phyloP scores from a whole-genome alignment of 176 grass and related monocot genomes.

The Tillandsia leiboldiana region DNA sequence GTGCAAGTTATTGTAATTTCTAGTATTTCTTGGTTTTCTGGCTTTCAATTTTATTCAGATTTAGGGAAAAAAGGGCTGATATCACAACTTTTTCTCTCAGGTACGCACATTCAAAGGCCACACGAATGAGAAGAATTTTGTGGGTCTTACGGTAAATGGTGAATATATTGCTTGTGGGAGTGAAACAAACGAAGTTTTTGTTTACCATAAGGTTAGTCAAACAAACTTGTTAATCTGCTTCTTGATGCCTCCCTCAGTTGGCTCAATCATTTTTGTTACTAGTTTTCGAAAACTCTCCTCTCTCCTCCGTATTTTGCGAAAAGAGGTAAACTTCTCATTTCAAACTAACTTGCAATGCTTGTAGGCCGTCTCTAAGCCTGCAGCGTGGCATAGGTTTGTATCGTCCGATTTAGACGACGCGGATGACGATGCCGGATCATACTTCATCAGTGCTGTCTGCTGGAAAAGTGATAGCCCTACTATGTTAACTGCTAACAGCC shows the following conservation, averaged over 20 bases:
- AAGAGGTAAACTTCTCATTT: conserved; percentile 3
- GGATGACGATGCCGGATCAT: conserved; percentile 79
- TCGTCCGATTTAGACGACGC: conserved; percentile 65
- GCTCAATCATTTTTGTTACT: background rate
- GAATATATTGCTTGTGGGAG: conserved; percentile 98
- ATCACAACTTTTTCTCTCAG: conserved; percentile 25
- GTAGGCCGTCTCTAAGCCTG: conserved; percentile 92
- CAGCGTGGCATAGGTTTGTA: conserved; percentile 71
- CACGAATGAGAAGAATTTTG: conserved; percentile 99
- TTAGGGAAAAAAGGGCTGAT: too few relatives aligned
- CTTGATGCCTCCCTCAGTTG: background rate
- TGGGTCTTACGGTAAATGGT: conserved; percentile 73
- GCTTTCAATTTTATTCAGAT: background rate
- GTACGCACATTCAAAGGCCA: conserved; percentile 95
- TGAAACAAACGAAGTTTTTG: conserved; percentile 96
- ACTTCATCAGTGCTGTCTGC: conserved; percentile 95
- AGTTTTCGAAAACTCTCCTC: too few relatives aligned
- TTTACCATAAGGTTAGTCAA: conserved; percentile 86
- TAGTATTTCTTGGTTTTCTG: too few relatives aligned
- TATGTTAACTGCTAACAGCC: conserved; percentile 95
- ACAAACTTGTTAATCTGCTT: background rate
- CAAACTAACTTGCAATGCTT: background rate
- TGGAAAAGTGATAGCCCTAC: conserved; percentile 99
- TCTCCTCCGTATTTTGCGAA: background rate
- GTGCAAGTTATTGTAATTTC: too few relatives aligned